Evolutionary conservation across 2,329 filamentous ascomycete genomes (phyloP).

Genomic region (Scytalidium lignicola): DNA sequence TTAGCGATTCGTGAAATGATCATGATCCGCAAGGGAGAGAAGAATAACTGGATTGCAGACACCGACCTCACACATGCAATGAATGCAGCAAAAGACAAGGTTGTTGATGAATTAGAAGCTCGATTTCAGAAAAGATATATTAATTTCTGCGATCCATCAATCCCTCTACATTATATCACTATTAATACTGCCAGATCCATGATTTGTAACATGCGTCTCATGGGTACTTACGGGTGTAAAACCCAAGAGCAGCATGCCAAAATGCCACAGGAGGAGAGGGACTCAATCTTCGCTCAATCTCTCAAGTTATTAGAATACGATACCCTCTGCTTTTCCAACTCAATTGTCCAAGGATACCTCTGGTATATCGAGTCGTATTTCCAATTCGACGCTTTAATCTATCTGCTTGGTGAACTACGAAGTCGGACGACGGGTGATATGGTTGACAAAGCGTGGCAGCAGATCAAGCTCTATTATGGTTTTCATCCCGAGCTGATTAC

Average conservation of each 20-base stretch:
- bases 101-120: conserved; percentile 24
- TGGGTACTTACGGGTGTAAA: conserved; percentile 27
- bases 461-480: conserved; percentile 23
- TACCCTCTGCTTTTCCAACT: conserved; percentile 23
- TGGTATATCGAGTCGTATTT: conserved; percentile 32
- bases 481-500: conserved; percentile 23
- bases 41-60: not conserved
- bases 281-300: conserved; percentile 28
- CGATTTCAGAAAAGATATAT: conserved; percentile 35
- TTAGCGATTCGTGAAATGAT: conserved; percentile 13
- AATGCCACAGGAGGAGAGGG: conserved; percentile 27
- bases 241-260: conserved; percentile 23
- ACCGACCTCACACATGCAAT: not conserved
- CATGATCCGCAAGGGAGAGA: not conserved
- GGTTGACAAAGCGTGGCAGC: conserved; percentile 26
- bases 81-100: conserved; percentile 19
- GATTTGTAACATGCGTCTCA: conserved; percentile 26
- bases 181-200: conserved; percentile 23
- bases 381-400: conserved; percentile 30
- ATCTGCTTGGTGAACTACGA: conserved; percentile 29
- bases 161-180: conserved; percentile 31
- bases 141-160: conserved; percentile 35
- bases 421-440: conserved; percentile 22
- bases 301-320: conserved; percentile 33
- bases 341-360: conserved; percentile 23